phyloP scores from a whole-genome alignment of 2,329 filamentous ascomycete species.

The Ceratocystis ficicola region DNA sequence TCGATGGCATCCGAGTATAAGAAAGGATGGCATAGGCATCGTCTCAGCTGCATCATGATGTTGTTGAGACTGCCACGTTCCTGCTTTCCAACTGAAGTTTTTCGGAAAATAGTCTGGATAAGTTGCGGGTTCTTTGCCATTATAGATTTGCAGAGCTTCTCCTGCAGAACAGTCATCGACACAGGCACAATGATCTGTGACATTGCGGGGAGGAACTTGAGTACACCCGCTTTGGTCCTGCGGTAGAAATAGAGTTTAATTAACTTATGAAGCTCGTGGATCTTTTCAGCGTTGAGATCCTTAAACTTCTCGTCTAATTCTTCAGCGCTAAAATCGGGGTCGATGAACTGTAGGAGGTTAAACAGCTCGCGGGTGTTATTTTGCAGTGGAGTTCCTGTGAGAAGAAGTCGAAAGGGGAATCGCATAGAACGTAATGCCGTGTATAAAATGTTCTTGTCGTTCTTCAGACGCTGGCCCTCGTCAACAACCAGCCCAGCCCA shows the following conservation, averaged over 20 bases:
- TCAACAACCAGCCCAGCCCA: constrained; percentile 89
- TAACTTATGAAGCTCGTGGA: constrained; percentile 66
- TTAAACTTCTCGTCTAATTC: constrained; percentile 62
- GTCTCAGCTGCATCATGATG: constrained; percentile 87
- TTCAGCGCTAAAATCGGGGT: constrained; percentile 56
- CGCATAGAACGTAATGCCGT: constrained; percentile 58
- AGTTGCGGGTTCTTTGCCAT: constrained; percentile 80
- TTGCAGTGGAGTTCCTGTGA: constrained; percentile 86
- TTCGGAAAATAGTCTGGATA: constrained; percentile 73
- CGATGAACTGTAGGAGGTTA: constrained; percentile 91
- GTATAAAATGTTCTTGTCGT: constrained; percentile 76
- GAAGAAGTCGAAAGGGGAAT: constrained; percentile 69
- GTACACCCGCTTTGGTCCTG: constrained; percentile 78
- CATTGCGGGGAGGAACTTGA: constrained; percentile 87
- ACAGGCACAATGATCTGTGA: constrained; percentile 90
- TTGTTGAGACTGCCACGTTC: constrained; percentile 82
- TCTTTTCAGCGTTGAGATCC: constrained; percentile 70
- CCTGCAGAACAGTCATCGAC: constrained; percentile 88
- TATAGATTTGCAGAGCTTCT: constrained; percentile 88
- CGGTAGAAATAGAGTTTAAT: constrained; percentile 61
- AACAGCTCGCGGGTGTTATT: constrained; percentile 94
- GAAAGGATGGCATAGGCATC: constrained; percentile 91
- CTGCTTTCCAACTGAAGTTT: constrained; percentile 50
- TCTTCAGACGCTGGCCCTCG: constrained; percentile 91
- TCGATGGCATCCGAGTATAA: constrained; percentile 86